Conservation (phyloP, 2,329 filamentous ascomycete genomes). For the Talaromyces rugulosus region DNA sequence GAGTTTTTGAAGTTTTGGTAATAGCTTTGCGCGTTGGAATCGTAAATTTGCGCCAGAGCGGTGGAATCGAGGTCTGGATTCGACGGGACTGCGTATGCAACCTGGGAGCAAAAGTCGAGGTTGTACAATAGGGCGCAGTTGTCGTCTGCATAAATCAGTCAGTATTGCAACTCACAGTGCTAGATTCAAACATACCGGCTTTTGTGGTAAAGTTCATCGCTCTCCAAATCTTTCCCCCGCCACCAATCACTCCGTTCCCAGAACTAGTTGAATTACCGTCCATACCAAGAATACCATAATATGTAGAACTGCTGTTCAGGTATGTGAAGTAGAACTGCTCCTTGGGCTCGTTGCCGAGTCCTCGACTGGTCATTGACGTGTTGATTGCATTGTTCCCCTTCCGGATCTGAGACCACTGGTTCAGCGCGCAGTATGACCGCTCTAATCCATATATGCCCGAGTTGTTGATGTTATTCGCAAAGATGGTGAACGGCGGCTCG, state of each 20-base stretch:
- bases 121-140: constrained; percentile 85
- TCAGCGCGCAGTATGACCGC: constrained; percentile 78
- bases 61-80: constrained; percentile 63
- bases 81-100: constrained; percentile 86
- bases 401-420: constrained; percentile 60
- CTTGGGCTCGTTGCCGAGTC: constrained; percentile 64
- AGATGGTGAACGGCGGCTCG: constrained; percentile 69
- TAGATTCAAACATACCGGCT: constrained; percentile 52
- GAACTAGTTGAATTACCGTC: constrained; percentile 52
- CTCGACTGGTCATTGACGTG: constrained; percentile 65
- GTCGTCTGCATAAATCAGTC: constrained; percentile 48
- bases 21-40: constrained; percentile 64
- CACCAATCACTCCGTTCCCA: constrained; percentile 55
- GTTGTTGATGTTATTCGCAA: constrained; percentile 61
- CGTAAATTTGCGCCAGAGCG: constrained; percentile 68
- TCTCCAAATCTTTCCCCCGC: constrained; percentile 72
- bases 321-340: constrained; percentile 82
- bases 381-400: constrained; percentile 57
- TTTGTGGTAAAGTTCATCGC: constrained; percentile 74
- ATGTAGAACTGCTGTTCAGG: constrained; percentile 67
- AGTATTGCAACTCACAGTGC: background rate
- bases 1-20: constrained; percentile 78
- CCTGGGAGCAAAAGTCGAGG: constrained; percentile 81
- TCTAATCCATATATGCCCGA: constrained; percentile 63
- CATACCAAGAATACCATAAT: constrained; percentile 68